These are phyloP conservation scores for Monilinia laxa DNA, from an alignment of 2,329 filamentous ascomycete genomes.

Conservation along the genomic window DNA sequence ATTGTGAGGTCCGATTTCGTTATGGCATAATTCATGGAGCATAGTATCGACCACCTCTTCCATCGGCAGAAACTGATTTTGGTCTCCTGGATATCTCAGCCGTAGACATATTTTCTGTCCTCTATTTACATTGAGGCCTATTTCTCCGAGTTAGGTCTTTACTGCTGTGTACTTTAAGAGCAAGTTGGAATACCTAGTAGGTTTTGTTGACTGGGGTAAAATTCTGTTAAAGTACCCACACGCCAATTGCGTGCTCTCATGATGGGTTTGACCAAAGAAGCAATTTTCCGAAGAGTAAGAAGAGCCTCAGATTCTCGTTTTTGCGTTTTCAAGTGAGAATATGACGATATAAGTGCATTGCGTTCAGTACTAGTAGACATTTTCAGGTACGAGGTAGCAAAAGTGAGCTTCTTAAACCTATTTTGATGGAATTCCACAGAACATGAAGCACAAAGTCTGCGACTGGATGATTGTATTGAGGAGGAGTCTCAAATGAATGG, in stretches of 20 bases:
- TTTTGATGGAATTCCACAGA: background rate
- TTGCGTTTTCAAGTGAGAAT: constrained; percentile 52
- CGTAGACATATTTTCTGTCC: constrained; percentile 81
- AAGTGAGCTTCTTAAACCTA: background rate
- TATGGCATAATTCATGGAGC: constrained; percentile 93
- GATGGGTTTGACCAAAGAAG: constrained; percentile 88
- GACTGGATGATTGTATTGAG: background rate
- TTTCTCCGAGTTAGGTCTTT: background rate
- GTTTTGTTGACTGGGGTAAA: constrained; percentile 73
- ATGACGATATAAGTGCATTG: constrained; percentile 50
- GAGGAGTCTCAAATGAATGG: background rate
- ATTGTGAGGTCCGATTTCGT: constrained; percentile 79
- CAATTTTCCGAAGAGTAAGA: constrained; percentile 71
- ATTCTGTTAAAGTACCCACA: constrained; percentile 77
- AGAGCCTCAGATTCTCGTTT: constrained; percentile 52
- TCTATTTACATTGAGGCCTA: constrained; percentile 72
- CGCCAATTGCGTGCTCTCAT: constrained; percentile 86
- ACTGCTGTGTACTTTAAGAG: background rate
- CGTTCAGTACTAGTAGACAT: constrained; percentile 32
- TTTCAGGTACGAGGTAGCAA: background rate
- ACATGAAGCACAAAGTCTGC: too few relatives aligned
- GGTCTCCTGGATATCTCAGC: constrained; percentile 73
- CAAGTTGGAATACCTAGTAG: constrained; percentile 59
- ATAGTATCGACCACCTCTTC: constrained; percentile 86
- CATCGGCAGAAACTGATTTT: constrained; percentile 73